Evolutionary conservation across 2,329 filamentous ascomycete species (phyloP).

Genomic region (Cercospora sesami): DNA sequence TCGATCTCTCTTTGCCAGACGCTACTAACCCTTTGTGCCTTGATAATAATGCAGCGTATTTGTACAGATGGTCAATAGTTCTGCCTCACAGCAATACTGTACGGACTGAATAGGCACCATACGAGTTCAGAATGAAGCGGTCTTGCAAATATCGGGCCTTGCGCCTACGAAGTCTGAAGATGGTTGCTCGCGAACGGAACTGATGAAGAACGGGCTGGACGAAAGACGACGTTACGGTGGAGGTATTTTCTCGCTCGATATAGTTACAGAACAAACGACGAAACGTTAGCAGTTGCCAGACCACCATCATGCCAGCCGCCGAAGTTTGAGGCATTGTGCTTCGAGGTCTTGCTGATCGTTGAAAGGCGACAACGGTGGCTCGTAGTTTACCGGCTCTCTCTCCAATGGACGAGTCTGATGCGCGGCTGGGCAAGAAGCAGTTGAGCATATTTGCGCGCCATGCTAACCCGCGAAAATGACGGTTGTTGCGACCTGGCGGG

Average conservation of each 20-base stretch:
- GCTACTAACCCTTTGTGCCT: not conserved
- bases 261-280: not conserved
- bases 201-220: not conserved
- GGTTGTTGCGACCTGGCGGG: not conserved
- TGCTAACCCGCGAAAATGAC: not conserved
- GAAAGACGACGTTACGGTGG: not conserved
- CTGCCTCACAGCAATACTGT: not conserved
- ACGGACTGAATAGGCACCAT: not conserved
- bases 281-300: not conserved
- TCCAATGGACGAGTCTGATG: not conserved
- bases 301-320: not conserved
- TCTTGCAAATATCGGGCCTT: not conserved
- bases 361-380: not conserved
- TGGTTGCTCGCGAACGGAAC: not conserved
- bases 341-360: not conserved
- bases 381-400: not conserved
- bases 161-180: not conserved
- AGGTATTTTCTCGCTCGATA: not conserved
- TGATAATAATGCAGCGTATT: not conserved
- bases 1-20: not conserved
- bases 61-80: not conserved
- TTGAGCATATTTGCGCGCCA: not conserved
- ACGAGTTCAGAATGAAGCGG: not conserved
- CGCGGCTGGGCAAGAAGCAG: not conserved
- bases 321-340: not conserved